A percentile compares a stretch with the other conserved stretches of the same genome.
Conservation (phyloP, 805 yeast genomes). For the Candida boidinii region DNA sequence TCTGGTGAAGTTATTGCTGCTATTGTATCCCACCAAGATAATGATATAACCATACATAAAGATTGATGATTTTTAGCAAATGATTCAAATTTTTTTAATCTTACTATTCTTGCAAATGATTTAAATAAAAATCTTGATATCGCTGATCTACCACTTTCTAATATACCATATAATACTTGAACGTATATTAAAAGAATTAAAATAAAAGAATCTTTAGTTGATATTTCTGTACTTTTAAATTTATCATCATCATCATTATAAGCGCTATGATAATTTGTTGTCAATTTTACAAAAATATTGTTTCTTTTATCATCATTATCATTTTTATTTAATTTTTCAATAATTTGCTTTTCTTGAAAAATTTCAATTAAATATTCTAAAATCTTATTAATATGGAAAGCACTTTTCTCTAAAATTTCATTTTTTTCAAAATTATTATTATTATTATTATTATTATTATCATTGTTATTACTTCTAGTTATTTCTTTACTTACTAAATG, state of each 20-base stretch:
- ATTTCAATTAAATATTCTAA: conserved; percentile 35
- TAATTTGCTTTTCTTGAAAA: conserved; percentile 17
- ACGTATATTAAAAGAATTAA: conserved; percentile 31
- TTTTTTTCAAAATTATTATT: neutral
- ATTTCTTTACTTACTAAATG: conserved; percentile 28
- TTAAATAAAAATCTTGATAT: conserved; percentile 28
- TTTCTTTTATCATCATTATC: conserved; percentile 5
- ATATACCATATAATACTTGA: conserved; percentile 30
- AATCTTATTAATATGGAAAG: conserved; percentile 36
- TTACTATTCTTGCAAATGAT: conserved; percentile 30
- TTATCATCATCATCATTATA: too few relatives aligned
- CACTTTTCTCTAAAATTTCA: conserved; percentile 34
- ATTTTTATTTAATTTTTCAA: conserved; percentile 5
- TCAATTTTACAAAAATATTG: conserved; percentile 3
- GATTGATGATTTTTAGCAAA: conserved; percentile 24
- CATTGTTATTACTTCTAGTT: too few relatives aligned
- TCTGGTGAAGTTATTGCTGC: conserved; percentile 33
- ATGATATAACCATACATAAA: conserved; percentile 22
- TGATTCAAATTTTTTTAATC: conserved; percentile 18
- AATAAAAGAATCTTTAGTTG: conserved; percentile 17
- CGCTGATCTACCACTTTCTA: conserved; percentile 32
- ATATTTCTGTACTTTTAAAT: conserved; percentile 5
- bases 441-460: conserved; percentile 3
- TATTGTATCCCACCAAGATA: conserved; percentile 35
- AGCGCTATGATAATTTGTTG: too few relatives aligned